Base-by-base conservation (phyloP, 1,139 yeast species). In the Diutina rugosa region DNA sequence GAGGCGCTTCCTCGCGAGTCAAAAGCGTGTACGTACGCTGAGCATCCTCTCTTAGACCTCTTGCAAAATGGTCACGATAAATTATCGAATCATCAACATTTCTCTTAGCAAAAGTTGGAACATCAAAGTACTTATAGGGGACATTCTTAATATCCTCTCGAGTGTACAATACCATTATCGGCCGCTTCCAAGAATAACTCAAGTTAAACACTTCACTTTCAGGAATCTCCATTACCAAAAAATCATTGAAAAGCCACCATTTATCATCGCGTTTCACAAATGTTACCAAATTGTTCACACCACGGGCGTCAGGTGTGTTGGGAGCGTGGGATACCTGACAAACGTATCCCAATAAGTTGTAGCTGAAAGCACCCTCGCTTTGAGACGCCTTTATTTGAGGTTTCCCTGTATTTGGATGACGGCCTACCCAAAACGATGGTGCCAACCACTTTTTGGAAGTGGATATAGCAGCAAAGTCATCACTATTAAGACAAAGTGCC, bases 201-300 rank as follows among this genome's bases (percentile, higher is more conserved):
- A 90, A 73, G 65, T 90, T 81, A 57, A 90, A 75, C 0, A 82
- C 87, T 55, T 85, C 90, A 56, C 85, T 90, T 61, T 85, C 88
- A 0, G 85, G 77, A 1, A 95, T 77, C 29, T 84, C 85, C 67
- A 83, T 80, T n/a, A 90, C 98, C 63, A 93, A 72, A 69, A 91
- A 95, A 68, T 95, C 98, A 65, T 95, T 95, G 68, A 95, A 90
- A 64, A 95, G 69, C 62, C 78, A 82, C 99, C 99, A 95, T 57
- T 75, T 75, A 56, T 74, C 77, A 26, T 56, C 55, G 14, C 58
- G 72, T 57, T 78, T 77, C 6, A 82, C 75, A 61, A 78, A 81
- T 0, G 90, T 77, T 0, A 87, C 85, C 57, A 85, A 68, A 63
- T 73, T 74, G 61, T 85, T 86, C 55, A 75, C 77, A 21, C 48